Conservation (phyloP, 106 monocot species). For the Phalaenopsis equestris region DNA sequence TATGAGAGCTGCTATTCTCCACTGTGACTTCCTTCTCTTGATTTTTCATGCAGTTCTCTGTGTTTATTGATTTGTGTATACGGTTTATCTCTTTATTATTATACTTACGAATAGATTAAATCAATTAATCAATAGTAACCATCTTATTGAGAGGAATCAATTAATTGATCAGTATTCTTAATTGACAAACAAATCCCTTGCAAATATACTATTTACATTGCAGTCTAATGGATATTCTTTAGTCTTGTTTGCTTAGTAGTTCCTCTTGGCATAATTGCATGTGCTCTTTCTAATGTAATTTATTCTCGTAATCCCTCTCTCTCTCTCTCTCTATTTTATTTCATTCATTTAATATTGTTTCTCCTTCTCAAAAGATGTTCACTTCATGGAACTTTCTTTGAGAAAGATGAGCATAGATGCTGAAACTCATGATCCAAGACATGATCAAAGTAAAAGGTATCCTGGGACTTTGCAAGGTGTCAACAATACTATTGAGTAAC, state of each 20-base stretch:
- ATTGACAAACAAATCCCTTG: neutral
- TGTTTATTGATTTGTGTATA: too few relatives aligned
- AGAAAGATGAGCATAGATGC: too few relatives aligned
- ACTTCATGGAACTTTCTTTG: too few relatives aligned
- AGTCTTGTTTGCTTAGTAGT: too few relatives aligned
- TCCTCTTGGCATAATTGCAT: neutral
- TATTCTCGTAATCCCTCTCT: neutral
- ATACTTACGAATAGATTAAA: neutral
- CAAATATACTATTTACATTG: neutral
- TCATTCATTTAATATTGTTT: too few relatives aligned
- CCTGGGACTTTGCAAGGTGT: neutral
- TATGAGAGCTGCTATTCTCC: too few relatives aligned
- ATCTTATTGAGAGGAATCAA: neutral
- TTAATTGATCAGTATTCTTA: neutral
- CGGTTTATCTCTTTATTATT: too few relatives aligned
- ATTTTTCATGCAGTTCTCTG: too few relatives aligned
- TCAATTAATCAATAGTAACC: neutral
- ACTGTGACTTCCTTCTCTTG: too few relatives aligned
- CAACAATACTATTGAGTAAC: neutral
- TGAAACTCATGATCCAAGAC: slow-evolving; percentile 1
- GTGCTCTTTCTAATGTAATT: neutral
- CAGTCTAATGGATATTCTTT: neutral
- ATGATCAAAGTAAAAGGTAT: neutral
- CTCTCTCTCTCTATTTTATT: too few relatives aligned
- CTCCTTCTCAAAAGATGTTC: too few relatives aligned